phyloP scores from a whole-genome alignment of 2,329 filamentous ascomycete genomes.

The Talaromyces sp. region DNA sequence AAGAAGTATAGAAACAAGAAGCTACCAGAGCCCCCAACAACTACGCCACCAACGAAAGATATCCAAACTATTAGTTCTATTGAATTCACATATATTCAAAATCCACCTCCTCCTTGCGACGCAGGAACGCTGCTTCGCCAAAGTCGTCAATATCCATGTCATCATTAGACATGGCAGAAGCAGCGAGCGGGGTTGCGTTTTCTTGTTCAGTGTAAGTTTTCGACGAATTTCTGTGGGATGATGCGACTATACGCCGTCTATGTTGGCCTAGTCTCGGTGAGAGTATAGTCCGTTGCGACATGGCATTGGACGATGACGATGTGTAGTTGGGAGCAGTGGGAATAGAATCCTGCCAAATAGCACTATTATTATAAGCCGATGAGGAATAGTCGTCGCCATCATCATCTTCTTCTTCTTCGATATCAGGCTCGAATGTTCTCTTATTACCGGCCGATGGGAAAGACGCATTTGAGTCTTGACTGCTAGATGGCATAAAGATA shows the following conservation, averaged over 20 bases:
- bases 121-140: constrained; percentile 43
- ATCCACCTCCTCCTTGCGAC: constrained; percentile 38
- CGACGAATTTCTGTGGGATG: constrained; percentile 12
- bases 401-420: constrained; percentile 33
- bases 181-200: constrained; percentile 20
- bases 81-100: constrained; percentile 20
- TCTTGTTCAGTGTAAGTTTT: constrained; percentile 26
- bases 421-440: constrained; percentile 38
- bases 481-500: constrained; percentile 37
- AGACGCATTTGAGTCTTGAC: constrained; percentile 33
- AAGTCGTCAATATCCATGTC: constrained; percentile 40
- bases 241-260: constrained; percentile 16
- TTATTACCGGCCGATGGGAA: constrained; percentile 28
- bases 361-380: constrained; percentile 14
- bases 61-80: background rate
- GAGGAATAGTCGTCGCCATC: background rate
- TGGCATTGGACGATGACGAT: background rate
- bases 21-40: background rate
- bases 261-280: constrained; percentile 29
- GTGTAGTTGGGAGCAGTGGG: background rate
- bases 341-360: constrained; percentile 20
- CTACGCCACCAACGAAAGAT: background rate
- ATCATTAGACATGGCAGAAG: constrained; percentile 18
- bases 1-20: constrained; percentile 18
- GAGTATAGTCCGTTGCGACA: constrained; percentile 27